Evolutionary conservation across 2,329 filamentous ascomycete species (phyloP), one percentile per base, ranked within the genome.

Genomic region (Fusarium udum): DNA sequence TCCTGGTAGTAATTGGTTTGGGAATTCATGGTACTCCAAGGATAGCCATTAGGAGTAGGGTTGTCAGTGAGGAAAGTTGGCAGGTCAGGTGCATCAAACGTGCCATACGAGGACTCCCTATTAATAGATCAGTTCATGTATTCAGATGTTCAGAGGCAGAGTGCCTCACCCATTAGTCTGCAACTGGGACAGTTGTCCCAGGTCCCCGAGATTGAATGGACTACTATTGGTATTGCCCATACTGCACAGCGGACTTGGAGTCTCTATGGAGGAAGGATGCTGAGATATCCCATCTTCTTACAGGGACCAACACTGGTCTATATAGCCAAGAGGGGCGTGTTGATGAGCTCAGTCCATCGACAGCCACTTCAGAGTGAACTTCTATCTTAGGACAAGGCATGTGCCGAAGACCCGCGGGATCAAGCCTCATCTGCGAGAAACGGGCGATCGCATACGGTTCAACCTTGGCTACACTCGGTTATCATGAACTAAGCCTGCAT

Each of bases 1-100:
- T 83, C 79, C 6, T 80, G 79, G 69, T 88, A 88, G 52, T 88
- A 88, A 78, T 90, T 87, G 61, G 85, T 87, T 11, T 77, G 77
- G 37, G 83, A 78, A 24, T 82, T 83, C 48, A 82, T 78, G 9
- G 74, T 77, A 32, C 87, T 88, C 89, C 89, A 90, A 4, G 89
- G 88, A 55, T 77, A 84, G 7, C 86, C 86, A 67, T 84, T 81
- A 1, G 85, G 85, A 5, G 86, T 76, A 26, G 87, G 85, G 69
- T 88, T 88, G 77, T 87, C 83, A 10, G 77, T 82, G 22, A 89
- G 79, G 68, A 87, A 89, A 1, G 76, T 57, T 7, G 85, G 83
- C 26, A 87, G 76, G 12, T 79, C 40, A 4, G 82, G 81, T 4
- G 83, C 82, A 26, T 79, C 42, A 3, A 83, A 56, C 0, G 85